Evolutionary conservation across 1,284 basidiomycete genomes (phyloP), one percentile per base, ranked within the genome.

Genomic region (Trichosporon ovoides): DNA sequence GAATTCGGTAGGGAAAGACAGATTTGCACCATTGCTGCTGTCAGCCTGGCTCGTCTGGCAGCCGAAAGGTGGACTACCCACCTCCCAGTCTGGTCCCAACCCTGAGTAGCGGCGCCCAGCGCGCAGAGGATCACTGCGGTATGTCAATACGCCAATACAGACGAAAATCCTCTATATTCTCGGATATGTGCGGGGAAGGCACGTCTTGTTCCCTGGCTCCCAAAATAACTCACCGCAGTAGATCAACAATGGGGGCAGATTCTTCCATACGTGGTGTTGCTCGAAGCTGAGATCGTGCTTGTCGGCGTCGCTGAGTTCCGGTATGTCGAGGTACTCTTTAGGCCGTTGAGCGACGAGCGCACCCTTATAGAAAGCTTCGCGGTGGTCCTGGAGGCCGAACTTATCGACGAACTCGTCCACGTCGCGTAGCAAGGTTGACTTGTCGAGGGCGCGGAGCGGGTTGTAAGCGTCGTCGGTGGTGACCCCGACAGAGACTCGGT

Each of bases 1-100:
- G 63, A 89, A 86, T 67, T 87, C 84, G 1, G 62, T 20, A 0
- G 87, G 83, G 71, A 84, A 88, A 69, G 85, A 83, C 19, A 88
- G 79, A 68, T 88, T 85, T 40, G 86, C 87, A 31, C 70, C 73
- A 66, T 75, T 75, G 3, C 35, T 65, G 56, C 59, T 60, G 12
- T 60, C 62, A 52, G 63, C 57, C 63, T 76, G 63, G 66, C 62
- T 62, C 61, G 63, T 65, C 51, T 66, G 75, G 0, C 69, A 65
- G n/a, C 7, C 40, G 22, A 6, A 24, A 10, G 71, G 72, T 3
- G 73, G 68, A 10, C 28, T 9, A 31, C 65, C 69, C 38, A 75
- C 14, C 64, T 66, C 19, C 72, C 72, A 4, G 72, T 74, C 61
- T 74, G 70, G 61, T 74, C 73, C 72, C 73, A 74, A 54, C 67